Base-by-base conservation (phyloP, 140 eudicot genomes). In the Ambrosia hybrid region DNA sequence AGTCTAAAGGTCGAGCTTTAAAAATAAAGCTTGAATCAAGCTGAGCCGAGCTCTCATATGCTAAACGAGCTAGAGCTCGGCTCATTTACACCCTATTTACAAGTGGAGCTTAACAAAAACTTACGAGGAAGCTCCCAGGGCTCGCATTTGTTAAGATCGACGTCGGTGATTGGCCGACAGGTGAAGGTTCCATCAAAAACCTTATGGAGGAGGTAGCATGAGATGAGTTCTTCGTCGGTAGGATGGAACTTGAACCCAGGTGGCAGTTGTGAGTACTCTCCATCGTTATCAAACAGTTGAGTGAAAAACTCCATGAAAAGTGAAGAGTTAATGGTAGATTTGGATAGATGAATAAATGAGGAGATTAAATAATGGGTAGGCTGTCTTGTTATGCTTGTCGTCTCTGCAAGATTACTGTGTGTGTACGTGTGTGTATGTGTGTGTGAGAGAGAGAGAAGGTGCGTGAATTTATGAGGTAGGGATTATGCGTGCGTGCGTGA, bases 61-160 rank as follows among this genome's bases (percentile, higher is more conserved):
- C 3, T 39, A 3, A 39, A 3, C 5, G 45, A 39, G 45, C 6
- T 39, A 39, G 6, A 39, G 45, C 45, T 39, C 45, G 45, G 45
- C 45, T 39, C 45, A 39, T 39, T 39, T 39, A 39, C 45, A 41
- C 46, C 46, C 46, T 41, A 41, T 41, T 41, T 41, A 5, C 46
- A 41, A 5, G 2, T 41, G 46, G 5, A 41, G 5, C 5, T 0
- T 4, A 41, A 41, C 8, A 41, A 1, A 48, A 33, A 52, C 70
- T 9, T 72, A 92, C 98, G 90, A 13, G 98, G 98, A 26, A 93
- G 96, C 16, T 89, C 89, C 98, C 98, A 89, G 0, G 98, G 98
- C 67, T 93, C 98, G 61, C 85, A 90, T 74, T 93, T 93, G 95
- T 93, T 93, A 73, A 93, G 97, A 65, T 93, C 98, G 60, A 93